Percentiles rank a stretch among this genome's conserved stretches.
Evolutionary conservation across 257 asterid species (phyloP).

Genomic region (Avicennia marina): DNA sequence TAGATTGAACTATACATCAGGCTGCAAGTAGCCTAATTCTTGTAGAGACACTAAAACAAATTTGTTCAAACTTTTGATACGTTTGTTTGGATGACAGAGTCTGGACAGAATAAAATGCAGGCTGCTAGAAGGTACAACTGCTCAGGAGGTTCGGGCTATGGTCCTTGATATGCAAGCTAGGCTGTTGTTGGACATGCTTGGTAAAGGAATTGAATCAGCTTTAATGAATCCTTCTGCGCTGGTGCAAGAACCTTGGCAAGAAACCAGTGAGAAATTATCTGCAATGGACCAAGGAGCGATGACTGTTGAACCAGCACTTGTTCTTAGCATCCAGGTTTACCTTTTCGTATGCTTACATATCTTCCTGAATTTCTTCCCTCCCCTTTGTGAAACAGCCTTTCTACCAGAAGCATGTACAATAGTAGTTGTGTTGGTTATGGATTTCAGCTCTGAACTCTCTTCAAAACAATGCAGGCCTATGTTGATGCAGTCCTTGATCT

Average conservation of each 20-base stretch:
- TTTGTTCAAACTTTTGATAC: no score
- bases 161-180: slow-evolving; percentile 99
- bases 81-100: slow-evolving; percentile 54
- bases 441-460: slow-evolving; percentile 22
- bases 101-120: slow-evolving; percentile 97
- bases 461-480: slow-evolving; percentile 60
- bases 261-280: slow-evolving; percentile 74
- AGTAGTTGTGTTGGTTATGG: not conserved
- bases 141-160: slow-evolving; percentile 99
- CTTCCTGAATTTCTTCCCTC: not conserved
- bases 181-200: slow-evolving; percentile 93
- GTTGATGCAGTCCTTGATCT: slow-evolving; percentile 98
- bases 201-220: slow-evolving; percentile 98
- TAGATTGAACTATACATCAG: not conserved
- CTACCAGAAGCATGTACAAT: not conserved
- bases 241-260: slow-evolving; percentile 96
- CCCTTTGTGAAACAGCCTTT: slow-evolving; percentile 1
- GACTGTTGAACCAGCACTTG: slow-evolving; percentile 92
- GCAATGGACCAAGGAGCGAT: slow-evolving; percentile 80
- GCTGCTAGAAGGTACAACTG: slow-evolving; percentile 94
- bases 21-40: no score
- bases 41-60: no score
- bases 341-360: slow-evolving; percentile 1
- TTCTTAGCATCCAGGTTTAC: slow-evolving; percentile 80
- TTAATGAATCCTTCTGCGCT: slow-evolving; percentile 87